Conservation (phyloP, 2,329 filamentous ascomycete genomes). For the Colletotrichum melonis region DNA sequence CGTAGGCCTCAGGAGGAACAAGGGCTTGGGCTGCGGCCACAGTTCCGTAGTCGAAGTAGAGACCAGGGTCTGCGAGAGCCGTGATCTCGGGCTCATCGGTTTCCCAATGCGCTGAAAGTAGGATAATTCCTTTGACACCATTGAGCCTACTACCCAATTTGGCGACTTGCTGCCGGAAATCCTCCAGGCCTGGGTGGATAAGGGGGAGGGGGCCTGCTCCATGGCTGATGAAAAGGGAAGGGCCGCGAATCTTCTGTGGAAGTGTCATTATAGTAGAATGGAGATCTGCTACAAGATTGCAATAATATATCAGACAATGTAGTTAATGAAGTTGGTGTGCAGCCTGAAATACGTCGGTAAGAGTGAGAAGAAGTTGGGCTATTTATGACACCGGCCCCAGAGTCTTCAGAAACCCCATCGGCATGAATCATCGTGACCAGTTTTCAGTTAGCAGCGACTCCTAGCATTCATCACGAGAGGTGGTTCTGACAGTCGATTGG, state of each 20-base stretch:
- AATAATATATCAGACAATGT: neutral
- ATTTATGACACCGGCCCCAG: no score
- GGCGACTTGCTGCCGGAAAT: neutral
- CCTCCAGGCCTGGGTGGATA: neutral
- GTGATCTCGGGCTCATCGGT: neutral
- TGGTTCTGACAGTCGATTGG: no score
- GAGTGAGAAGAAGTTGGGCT: no score
- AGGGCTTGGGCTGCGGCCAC: neutral
- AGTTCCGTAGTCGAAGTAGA: neutral
- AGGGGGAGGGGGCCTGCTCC: neutral
- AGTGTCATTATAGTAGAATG: neutral
- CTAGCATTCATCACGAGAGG: no score
- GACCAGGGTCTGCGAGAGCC: neutral
- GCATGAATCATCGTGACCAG: no score
- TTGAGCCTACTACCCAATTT: neutral
- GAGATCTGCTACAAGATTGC: neutral
- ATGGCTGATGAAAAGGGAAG: neutral
- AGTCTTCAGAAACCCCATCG: no score
- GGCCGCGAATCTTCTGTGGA: neutral
- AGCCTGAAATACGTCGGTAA: no score
- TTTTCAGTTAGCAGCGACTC: fast-evolving
- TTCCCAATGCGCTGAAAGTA: neutral
- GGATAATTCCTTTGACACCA: neutral
- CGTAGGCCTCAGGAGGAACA: neutral
- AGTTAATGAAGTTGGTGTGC: no score